Percentiles rank a stretch among this genome's conserved stretches.
Conservation (phyloP, 2,329 filamentous ascomycete species). For the Colletotrichum trifolii region DNA sequence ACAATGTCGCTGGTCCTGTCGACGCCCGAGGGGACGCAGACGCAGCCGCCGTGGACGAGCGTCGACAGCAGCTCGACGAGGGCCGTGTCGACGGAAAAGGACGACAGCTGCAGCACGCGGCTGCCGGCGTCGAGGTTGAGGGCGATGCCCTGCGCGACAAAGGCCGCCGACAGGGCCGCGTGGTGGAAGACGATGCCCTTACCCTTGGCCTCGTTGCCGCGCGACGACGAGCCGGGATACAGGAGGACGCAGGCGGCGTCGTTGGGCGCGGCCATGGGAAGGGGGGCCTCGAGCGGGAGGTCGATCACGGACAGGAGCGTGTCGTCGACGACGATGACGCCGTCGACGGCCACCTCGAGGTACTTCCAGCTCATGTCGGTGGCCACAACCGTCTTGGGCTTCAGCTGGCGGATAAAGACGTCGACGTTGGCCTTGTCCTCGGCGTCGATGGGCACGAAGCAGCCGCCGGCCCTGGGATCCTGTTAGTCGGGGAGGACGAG, state of each 20-base stretch:
- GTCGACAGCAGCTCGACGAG: conserved; percentile 64
- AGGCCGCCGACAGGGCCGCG: conserved; percentile 64
- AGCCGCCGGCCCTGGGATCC: conserved; percentile 54
- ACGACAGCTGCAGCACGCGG: conserved; percentile 66
- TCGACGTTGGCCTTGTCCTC: conserved; percentile 55
- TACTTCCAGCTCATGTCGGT: conserved; percentile 55
- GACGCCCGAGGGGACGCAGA: conserved; percentile 66
- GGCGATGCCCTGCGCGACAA: conserved; percentile 61
- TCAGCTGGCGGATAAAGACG: conserved; percentile 56
- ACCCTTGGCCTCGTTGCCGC: conserved; percentile 66
- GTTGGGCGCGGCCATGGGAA: conserved; percentile 50
- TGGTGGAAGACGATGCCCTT: conserved; percentile 74
- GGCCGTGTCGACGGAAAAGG: conserved; percentile 64
- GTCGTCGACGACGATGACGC: conserved; percentile 55
- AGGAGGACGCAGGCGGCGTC: conserved; percentile 72
- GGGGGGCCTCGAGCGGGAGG: conserved; percentile 42
- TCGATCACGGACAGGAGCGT: conserved; percentile 52
- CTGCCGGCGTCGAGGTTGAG: conserved; percentile 62
- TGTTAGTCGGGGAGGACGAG: neutral
- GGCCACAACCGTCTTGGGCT: conserved; percentile 56
- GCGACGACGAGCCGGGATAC: conserved; percentile 60
- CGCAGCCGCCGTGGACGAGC: conserved; percentile 66
- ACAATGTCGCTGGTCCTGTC: conserved; percentile 62
- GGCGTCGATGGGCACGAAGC: conserved; percentile 62
- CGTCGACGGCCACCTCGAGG: conserved; percentile 52